Conservation (phyloP, 148 eudicot genomes). For the Camellia sinensis region DNA sequence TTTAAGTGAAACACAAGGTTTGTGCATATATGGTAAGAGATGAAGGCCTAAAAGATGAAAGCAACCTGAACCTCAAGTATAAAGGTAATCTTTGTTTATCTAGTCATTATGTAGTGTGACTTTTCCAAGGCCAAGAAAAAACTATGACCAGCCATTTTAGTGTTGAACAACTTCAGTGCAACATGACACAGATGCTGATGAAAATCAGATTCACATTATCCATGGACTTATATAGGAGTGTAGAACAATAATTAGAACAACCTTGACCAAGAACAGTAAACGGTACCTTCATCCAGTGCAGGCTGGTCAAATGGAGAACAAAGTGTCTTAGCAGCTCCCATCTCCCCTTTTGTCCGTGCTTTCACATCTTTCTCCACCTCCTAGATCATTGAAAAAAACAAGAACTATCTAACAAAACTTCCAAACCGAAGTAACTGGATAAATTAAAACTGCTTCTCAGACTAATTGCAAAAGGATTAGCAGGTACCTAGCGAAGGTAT, state of each 20-base stretch:
- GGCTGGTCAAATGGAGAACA: conserved; percentile 98
- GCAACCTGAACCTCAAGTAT: neutral
- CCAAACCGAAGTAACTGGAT: neutral
- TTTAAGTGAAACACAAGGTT: too few relatives aligned
- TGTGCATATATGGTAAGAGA: neutral
- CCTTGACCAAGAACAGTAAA: neutral
- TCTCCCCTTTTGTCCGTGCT: conserved; percentile 88
- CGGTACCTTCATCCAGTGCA: conserved; percentile 70
- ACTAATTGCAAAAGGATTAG: neutral
- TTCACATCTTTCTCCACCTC: conserved; percentile 97
- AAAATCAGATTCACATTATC: neutral
- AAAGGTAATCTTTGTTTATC: neutral
- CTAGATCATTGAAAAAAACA: conserved; percentile 33
- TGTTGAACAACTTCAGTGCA: neutral
- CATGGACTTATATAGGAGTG: neutral
- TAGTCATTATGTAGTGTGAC: neutral
- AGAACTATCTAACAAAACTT: neutral
- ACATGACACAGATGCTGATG: conserved; percentile 1
- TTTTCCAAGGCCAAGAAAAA: neutral
- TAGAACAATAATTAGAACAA: neutral
- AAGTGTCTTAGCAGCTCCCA: conserved; percentile 89
- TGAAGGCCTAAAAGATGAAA: neutral
- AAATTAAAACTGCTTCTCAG: neutral
- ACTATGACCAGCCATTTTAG: neutral
- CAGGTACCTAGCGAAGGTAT: neutral